Conservation (phyloP, 2,329 filamentous ascomycete genomes). For the Cladosporium sp. region DNA sequence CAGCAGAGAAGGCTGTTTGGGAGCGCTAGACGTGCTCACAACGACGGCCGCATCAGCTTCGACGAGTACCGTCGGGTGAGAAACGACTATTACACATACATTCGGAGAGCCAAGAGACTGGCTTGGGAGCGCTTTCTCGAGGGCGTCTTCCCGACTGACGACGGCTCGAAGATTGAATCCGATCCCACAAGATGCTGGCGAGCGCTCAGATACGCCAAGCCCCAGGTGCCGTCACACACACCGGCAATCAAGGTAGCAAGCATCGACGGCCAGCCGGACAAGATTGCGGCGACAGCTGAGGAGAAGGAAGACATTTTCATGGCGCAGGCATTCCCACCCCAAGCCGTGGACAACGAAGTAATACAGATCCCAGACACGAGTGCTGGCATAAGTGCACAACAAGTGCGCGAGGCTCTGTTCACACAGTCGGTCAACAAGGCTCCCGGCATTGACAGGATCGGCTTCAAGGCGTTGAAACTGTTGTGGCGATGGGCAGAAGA, state of each 20-base stretch:
- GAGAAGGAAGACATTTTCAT: not conserved
- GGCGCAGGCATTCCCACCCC: not conserved
- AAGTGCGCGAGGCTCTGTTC: not conserved
- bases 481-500: not conserved
- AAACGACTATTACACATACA: not conserved
- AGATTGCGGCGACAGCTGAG: not conserved
- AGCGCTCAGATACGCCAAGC: not conserved
- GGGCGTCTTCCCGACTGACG: not conserved
- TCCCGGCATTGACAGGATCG: not conserved
- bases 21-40: not conserved
- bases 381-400: not conserved
- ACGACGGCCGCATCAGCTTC: not conserved
- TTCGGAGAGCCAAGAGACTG: not conserved
- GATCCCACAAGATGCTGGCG: not conserved
- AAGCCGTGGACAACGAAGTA: not conserved
- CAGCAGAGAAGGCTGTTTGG: not conserved
- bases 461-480: not conserved
- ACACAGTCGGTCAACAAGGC: not conserved
- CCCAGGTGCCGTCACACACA: not conserved
- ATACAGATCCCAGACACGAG: not conserved
- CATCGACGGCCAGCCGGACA: not conserved
- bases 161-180: not conserved
- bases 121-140: not conserved
- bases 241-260: not conserved
- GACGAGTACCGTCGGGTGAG: not conserved